Percentiles rank a stretch among this genome's conserved stretches.
phyloP scores from a whole-genome alignment of 345 rosid species.

The Ceriops tagal region DNA sequence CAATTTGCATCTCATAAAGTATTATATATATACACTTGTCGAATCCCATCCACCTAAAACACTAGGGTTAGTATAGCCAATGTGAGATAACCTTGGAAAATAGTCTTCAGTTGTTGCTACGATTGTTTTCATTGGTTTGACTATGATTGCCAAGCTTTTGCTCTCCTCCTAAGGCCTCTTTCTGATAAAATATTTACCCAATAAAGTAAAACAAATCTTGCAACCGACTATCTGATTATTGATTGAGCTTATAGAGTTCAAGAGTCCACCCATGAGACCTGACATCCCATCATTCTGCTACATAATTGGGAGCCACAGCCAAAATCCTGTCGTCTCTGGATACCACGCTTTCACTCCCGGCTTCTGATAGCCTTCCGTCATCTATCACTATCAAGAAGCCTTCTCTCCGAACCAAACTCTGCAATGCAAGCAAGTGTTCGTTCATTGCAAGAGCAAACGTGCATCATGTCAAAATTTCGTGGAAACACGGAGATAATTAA shows the following conservation, averaged over 20 bases:
- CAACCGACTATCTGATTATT: neutral
- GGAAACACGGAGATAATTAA: neutral
- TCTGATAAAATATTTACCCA: no score
- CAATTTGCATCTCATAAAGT: no score
- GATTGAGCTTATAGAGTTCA: no score
- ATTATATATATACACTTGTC: no score
- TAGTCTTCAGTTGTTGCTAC: no score
- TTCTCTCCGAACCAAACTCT: constrained; percentile 86
- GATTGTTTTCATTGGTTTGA: no score
- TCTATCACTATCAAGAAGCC: constrained; percentile 83
- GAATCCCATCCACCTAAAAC: no score
- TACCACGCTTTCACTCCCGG: constrained; percentile 37
- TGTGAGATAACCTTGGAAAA: no score
- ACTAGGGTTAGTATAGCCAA: no score
- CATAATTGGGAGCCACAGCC: constrained; percentile 86
- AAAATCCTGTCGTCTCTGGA: constrained; percentile 73
- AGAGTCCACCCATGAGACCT: neutral
- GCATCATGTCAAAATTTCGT: neutral
- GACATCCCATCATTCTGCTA: constrained; percentile 47
- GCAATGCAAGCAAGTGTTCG: constrained; percentile 18
- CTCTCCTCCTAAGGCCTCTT: no score
- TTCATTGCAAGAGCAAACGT: neutral
- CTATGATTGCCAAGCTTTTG: no score
- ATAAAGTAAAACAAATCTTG: neutral
- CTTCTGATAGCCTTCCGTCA: constrained; percentile 50